Conservation (phyloP, 2,329 filamentous ascomycete genomes). For the Colletotrichum phormii region DNA sequence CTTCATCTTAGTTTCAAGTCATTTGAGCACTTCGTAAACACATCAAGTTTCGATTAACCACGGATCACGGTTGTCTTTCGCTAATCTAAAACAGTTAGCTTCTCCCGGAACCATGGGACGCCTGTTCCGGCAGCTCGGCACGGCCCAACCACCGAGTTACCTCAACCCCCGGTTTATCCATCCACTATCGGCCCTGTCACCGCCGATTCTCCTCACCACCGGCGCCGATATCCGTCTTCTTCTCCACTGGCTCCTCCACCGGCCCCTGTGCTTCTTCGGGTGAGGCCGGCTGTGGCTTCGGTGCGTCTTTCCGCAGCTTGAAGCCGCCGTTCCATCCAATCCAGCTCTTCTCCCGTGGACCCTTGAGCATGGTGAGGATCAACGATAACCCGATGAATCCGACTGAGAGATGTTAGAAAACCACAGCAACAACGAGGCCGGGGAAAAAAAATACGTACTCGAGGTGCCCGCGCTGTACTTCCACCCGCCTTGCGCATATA, state of each 20-base stretch:
- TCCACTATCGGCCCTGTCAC: conserved; percentile 12
- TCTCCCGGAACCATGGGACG: neutral
- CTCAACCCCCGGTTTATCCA: neutral
- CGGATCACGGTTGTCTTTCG: neutral
- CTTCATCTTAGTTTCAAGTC: neutral
- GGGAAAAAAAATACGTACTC: conserved; percentile 42
- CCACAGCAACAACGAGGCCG: neutral
- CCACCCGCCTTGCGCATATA: conserved; percentile 66
- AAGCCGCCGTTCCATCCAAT: conserved; percentile 35
- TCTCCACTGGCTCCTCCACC: neutral
- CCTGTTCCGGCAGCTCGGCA: neutral
- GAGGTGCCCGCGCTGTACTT: conserved; percentile 57
- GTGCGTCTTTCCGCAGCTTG: conserved; percentile 21
- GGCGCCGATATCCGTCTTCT: neutral
- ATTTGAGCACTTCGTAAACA: neutral
- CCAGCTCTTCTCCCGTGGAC: conserved; percentile 33
- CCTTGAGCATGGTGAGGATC: conserved; percentile 30
- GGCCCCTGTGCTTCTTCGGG: conserved; percentile 20
- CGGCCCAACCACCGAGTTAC: neutral
- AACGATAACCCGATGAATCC: conserved; percentile 37
- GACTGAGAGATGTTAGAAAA: neutral
- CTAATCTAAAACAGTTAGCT: neutral
- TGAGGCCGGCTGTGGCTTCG: conserved; percentile 9
- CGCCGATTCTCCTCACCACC: conserved; percentile 8
- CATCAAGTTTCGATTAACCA: neutral